Percentiles rank a stretch among this genome's conserved stretches.
These are phyloP conservation scores for Corinectria fuckeliana DNA, from an alignment of 2,329 filamentous ascomycete species.

Conservation along the genomic window DNA sequence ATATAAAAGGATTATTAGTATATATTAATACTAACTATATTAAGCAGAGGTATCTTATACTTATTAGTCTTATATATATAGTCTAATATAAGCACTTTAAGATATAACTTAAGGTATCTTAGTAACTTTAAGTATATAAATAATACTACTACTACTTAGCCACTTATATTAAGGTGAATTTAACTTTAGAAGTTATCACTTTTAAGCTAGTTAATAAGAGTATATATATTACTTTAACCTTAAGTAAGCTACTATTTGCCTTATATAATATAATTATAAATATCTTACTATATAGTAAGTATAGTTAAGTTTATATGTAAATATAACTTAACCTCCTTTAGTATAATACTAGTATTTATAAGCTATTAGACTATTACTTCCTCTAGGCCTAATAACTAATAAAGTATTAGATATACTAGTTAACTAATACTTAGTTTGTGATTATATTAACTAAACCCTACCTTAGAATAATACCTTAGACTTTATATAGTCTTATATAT, in stretches of 20 bases:
- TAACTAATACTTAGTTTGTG: too few relatives aligned
- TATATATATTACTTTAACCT: too few relatives aligned
- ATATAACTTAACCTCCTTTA: too few relatives aligned
- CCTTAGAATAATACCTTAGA: background rate
- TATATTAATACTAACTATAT: too few relatives aligned
- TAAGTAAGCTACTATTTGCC: background rate
- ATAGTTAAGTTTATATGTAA: too few relatives aligned
- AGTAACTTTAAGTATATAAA: background rate
- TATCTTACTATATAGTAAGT: background rate
- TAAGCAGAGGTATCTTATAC: too few relatives aligned
- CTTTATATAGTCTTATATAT: background rate
- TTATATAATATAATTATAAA: background rate
- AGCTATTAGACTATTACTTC: background rate
- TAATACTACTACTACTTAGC: background rate
- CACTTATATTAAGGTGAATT: too few relatives aligned
- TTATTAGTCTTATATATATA: too few relatives aligned
- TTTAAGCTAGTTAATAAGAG: too few relatives aligned
- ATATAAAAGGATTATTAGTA: too few relatives aligned
- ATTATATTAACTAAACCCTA: background rate
- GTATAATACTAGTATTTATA: background rate
- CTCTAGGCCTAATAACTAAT: background rate
- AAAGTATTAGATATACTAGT: background rate
- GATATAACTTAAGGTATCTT: background rate
- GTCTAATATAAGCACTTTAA: constrained; percentile 24
- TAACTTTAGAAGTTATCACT: too few relatives aligned